These are phyloP conservation scores for Fistulinella cinereoalba DNA, from an alignment of 1,284 basidiomycete species.

Conservation along the genomic window DNA sequence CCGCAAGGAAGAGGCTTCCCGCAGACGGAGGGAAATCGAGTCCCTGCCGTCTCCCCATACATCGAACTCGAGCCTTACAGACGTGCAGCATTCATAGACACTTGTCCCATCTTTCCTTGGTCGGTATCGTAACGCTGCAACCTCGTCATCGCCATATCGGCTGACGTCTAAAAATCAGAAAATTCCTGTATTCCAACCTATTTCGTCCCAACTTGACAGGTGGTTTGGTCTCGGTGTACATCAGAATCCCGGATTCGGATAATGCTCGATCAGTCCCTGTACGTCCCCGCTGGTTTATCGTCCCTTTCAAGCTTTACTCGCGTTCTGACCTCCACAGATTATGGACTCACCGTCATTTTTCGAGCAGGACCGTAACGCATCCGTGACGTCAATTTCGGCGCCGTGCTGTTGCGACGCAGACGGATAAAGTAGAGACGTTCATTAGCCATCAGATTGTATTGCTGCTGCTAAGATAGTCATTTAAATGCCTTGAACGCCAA, in stretches of 20 bases:
- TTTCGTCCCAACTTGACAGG: conserved; percentile 3
- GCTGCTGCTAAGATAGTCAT: conserved; percentile 9
- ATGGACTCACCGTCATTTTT: not conserved
- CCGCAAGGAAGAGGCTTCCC: conserved; percentile 27
- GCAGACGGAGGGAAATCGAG: conserved; percentile 23
- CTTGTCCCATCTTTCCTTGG: conserved; percentile 2
- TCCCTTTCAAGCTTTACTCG: conserved; percentile 1
- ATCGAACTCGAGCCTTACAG: conserved; percentile 10
- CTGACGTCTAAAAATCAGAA: conserved; percentile 17
- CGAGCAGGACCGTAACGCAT: not conserved
- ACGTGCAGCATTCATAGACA: conserved; percentile 15
- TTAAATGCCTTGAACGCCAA: conserved; percentile 10
- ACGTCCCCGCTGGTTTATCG: conserved; percentile 6
- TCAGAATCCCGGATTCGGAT: conserved; percentile 1
- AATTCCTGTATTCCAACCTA: conserved; percentile 14
- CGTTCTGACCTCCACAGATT: conserved; percentile 8
- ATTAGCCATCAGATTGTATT: conserved; percentile 16
- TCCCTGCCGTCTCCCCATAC: not conserved
- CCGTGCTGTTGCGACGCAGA: conserved; percentile 2
- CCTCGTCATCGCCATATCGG: conserved; percentile 3
- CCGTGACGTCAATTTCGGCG: not conserved
- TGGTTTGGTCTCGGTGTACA: conserved; percentile 2
- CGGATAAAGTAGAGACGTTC: conserved; percentile 9
- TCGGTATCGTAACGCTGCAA: conserved; percentile 17
- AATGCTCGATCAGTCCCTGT: conserved; percentile 14